Base-by-base conservation (phyloP, 495 filamentous ascomycete genomes). In the Stereocaulon alpinum region DNA sequence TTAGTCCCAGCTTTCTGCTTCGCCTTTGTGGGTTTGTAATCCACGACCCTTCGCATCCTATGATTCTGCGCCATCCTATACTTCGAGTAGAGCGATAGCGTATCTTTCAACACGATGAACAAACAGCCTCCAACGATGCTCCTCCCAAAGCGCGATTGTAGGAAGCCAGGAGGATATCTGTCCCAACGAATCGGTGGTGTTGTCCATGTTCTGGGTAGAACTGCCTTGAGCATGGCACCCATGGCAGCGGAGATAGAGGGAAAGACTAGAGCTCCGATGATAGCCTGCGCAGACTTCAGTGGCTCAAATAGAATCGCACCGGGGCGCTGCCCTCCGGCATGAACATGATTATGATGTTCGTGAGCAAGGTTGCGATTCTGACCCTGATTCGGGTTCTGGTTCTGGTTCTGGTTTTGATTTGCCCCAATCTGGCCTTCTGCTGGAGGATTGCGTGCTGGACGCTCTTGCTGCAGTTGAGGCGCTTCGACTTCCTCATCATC, bases 71-170 rank as follows among this genome's bases (percentile, higher is more conserved):
- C 89, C 63, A 82, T 72, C 66, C 81, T 81, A 75, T 87, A 91
- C 64, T 86, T 82, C 51, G 82, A 82, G 68, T 89, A 93, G 7
- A 93, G 74, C 62, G 83, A 73, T 55, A 91, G 72, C 5, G 81
- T 85, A 69, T 95, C 89, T 64, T 86, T 87, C 7, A 91, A 67
- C 22, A 91, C 80, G 48, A 91, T 83, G 63, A 88, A 91, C 47
- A 88, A 73, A 68, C 87, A 92, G 0, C 89, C 89, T 14, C 89
- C 89, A 6, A 87, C 77, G 3, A 93, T 74, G 63, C 86, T 93
- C 52, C 89, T 78, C 9, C 88, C 89, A 85, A 89, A 93, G 27
- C 79, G 76, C 45, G 79, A 75, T 66, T 91, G 87, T 30, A 95
- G 72, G 22, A 92, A 73, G 1, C 88, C 84, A 9, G 77, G 71